phyloP scores from a whole-genome alignment of 2,329 filamentous ascomycete species.

The Ceratocystis huliohia region DNA sequence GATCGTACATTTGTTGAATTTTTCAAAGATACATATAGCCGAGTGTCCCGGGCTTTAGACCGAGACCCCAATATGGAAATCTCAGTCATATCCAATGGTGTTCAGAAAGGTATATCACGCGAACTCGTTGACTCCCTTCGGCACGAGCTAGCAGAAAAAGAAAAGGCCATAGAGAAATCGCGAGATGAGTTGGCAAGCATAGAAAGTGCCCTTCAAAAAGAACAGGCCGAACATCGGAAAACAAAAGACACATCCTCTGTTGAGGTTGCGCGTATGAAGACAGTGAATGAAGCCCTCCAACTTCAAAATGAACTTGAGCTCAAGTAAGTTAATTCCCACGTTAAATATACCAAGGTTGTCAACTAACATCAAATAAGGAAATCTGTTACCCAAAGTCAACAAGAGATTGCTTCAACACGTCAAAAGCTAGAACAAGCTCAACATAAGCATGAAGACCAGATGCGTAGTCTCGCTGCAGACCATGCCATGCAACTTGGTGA shows the following conservation, averaged over 20 bases:
- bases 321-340: constrained; percentile 29
- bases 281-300: constrained; percentile 58
- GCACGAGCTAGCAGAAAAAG: constrained; percentile 62
- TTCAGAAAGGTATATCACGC: constrained; percentile 83
- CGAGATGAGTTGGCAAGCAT: constrained; percentile 18
- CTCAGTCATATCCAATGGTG: constrained; percentile 61
- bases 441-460: constrained; percentile 13
- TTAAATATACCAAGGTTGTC: background rate
- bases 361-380: constrained; percentile 12
- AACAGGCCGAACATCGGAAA: constrained; percentile 33
- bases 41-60: constrained; percentile 72
- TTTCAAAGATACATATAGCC: constrained; percentile 89
- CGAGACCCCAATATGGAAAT: constrained; percentile 81
- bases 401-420: constrained; percentile 13
- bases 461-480: constrained; percentile 5
- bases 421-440: constrained; percentile 15
- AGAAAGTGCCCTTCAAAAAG: constrained; percentile 33
- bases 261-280: constrained; percentile 47
- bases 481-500: constrained; percentile 8
- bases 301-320: constrained; percentile 56
- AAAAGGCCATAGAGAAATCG: constrained; percentile 25
- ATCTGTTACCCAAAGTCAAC: constrained; percentile 23
- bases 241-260: constrained; percentile 37
- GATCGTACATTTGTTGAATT: constrained; percentile 82
- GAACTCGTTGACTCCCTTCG: constrained; percentile 81